Percentiles rank a stretch among this genome's conserved stretches.
These are phyloP conservation scores for Microcera coccophila DNA, from an alignment of 2,329 filamentous ascomycete species.

Conservation along the genomic window DNA sequence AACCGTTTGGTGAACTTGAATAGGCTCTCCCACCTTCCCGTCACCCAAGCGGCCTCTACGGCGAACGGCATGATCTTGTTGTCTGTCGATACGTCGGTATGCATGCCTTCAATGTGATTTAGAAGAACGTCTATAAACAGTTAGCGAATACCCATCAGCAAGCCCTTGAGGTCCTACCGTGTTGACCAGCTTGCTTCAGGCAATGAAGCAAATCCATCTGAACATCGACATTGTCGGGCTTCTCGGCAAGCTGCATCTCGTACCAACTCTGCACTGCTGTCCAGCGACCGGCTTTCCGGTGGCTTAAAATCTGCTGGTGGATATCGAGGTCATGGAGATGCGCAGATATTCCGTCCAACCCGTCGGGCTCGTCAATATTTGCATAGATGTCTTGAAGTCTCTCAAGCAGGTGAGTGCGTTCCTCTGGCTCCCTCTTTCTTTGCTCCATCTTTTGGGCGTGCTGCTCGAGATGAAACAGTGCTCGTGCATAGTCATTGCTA, in stretches of 20 bases:
- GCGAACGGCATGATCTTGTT: constrained; percentile 74
- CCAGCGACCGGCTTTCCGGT: constrained; percentile 91
- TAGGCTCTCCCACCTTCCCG: constrained; percentile 73
- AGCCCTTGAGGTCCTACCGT: constrained; percentile 60
- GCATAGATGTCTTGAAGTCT: constrained; percentile 90
- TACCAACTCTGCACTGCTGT: constrained; percentile 97
- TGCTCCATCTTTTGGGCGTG: constrained; percentile 60
- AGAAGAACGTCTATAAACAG: constrained; percentile 66
- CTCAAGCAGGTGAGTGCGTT: constrained; percentile 65
- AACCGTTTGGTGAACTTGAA: constrained; percentile 60
- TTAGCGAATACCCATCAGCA: constrained; percentile 13
- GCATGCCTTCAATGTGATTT: constrained; percentile 79
- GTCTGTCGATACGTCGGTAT: constrained; percentile 47
- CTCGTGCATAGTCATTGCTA: constrained; percentile 87
- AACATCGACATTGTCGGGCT: constrained; percentile 70
- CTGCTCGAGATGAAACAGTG: constrained; percentile 91
- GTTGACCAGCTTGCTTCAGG: constrained; percentile 90
- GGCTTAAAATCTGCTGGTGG: constrained; percentile 87
- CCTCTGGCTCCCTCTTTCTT: constrained; percentile 44
- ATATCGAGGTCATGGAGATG: constrained; percentile 84
- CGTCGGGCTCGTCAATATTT: constrained; percentile 96
- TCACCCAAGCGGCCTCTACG: constrained; percentile 88
- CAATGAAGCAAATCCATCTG: constrained; percentile 84
- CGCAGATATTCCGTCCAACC: constrained; percentile 88
- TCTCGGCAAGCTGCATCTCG: constrained; percentile 78